Percentiles rank a stretch among this genome's conserved stretches.
These are phyloP conservation scores for Mycena haematopus DNA, from an alignment of 768 basidiomycete species.

Conservation along the genomic window DNA sequence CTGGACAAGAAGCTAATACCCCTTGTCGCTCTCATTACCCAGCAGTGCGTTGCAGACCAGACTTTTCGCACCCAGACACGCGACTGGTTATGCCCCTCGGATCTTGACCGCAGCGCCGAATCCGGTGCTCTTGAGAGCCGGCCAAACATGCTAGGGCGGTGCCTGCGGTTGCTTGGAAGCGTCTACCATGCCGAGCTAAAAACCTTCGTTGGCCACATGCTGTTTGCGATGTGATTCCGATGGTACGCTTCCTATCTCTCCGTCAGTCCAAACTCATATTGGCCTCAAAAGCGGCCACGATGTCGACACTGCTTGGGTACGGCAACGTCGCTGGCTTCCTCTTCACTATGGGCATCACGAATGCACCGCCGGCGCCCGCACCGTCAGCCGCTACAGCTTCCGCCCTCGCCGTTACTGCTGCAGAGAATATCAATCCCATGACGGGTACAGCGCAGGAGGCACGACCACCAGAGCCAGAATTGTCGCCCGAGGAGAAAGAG, in stretches of 20 bases:
- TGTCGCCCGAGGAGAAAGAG: conserved; percentile 97
- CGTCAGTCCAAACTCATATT: no score
- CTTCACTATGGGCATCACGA: conserved; percentile 86
- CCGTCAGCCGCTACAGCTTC: conserved; percentile 39
- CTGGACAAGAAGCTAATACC: conserved; percentile 42
- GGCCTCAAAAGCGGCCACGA: conserved; percentile 51
- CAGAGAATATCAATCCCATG: conserved; percentile 76
- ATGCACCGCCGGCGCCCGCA: conserved; percentile 52
- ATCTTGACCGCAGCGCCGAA: conserved; percentile 73
- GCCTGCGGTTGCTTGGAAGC: conserved; percentile 76
- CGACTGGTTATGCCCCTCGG: conserved; percentile 75
- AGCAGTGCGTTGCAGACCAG: conserved; percentile 71
- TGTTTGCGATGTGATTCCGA: conserved; percentile 83
- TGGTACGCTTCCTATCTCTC: conserved; percentile 4
- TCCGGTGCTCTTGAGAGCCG: conserved; percentile 69
- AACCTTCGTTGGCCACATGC: conserved; percentile 82
- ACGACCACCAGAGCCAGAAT: conserved; percentile 51
- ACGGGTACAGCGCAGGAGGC: conserved; percentile 70
- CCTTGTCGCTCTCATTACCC: conserved; percentile 74
- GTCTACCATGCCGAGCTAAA: conserved; percentile 78
- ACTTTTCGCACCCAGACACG: conserved; percentile 61
- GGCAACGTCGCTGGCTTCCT: conserved; percentile 96
- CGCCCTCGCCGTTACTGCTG: conserved; percentile 39
- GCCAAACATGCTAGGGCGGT: conserved; percentile 75
- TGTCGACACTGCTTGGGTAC: conserved; percentile 87